Conservation (phyloP, 2,329 filamentous ascomycete genomes). For the Sarocladium strictum region DNA sequence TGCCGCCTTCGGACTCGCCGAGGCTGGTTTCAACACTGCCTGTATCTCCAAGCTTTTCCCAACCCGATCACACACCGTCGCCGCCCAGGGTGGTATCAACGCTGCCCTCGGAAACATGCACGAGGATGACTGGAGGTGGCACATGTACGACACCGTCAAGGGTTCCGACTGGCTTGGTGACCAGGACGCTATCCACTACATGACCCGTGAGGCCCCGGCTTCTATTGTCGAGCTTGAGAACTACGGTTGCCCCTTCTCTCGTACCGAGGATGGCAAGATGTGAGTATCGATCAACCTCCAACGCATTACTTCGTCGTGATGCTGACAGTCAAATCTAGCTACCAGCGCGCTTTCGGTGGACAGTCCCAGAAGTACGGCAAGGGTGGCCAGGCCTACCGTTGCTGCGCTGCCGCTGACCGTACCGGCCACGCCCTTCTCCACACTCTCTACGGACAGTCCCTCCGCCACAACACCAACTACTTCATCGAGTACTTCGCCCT, state of each 20-base stretch:
- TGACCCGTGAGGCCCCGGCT: conserved; percentile 89
- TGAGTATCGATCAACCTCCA: conserved; percentile 34
- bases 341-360: conserved; percentile 97
- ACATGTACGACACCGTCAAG: conserved; percentile 99
- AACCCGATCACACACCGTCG: conserved; percentile 79
- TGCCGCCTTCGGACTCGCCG: conserved; percentile 78
- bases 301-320: conserved; percentile 6
- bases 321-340: conserved; percentile 42
- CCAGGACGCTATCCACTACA: conserved; percentile 97
- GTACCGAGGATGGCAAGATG: conserved; percentile 96
- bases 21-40: conserved; percentile 84
- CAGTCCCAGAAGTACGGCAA: conserved; percentile 94
- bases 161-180: conserved; percentile 96
- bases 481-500: conserved; percentile 99
- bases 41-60: conserved; percentile 86
- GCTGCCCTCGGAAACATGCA: conserved; percentile 93
- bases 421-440: conserved; percentile 96
- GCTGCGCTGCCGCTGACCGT: conserved; percentile 91
- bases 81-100: conserved; percentile 79
- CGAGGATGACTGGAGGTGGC: conserved; percentile 97
- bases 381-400: conserved; percentile 96
- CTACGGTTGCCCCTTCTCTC: conserved; percentile 93
- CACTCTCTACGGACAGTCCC: conserved; percentile 95
- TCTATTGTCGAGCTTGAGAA: conserved; percentile 94
- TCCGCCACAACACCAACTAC: conserved; percentile 98